A percentile compares a stretch with the other conserved stretches of the same genome.
phyloP scores from a whole-genome alignment of 805 yeast genomes.

The Cyberlindnera suaveolens region DNA sequence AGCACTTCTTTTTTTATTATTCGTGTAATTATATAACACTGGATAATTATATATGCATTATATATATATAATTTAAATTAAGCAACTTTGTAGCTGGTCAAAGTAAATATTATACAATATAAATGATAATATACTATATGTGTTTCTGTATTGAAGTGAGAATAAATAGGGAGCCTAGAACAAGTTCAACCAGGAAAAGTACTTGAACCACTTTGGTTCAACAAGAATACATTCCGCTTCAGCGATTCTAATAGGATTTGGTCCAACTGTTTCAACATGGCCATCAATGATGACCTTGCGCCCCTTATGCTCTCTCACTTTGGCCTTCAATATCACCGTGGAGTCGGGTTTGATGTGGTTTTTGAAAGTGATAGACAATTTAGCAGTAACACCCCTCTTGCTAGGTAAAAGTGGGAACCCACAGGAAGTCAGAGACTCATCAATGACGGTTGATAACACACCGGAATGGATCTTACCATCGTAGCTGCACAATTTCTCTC shows the following conservation, averaged over 20 bases:
- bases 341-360: conserved; percentile 46
- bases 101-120: no score
- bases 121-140: no score
- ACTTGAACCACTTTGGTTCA: conserved; percentile 86
- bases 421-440: conserved; percentile 79
- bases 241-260: conserved; percentile 40
- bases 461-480: conserved; percentile 81
- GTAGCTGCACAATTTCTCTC: conserved; percentile 55
- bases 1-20: conserved; percentile 35
- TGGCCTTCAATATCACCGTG: conserved; percentile 61
- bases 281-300: conserved; percentile 82
- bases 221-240: conserved; percentile 66
- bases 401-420: conserved; percentile 82
- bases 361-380: conserved; percentile 53
- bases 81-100: no score
- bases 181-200: conserved; percentile 47
- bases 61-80: no score
- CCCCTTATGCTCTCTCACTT: conserved; percentile 61
- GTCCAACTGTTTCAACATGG: conserved; percentile 43
- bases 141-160: neutral
- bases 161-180: conserved; percentile 19
- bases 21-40: no score
- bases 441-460: conserved; percentile 67
- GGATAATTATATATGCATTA: no score
- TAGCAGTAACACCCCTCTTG: conserved; percentile 85